Evolutionary conservation across 73 alveolate genomes (phyloP).

Genomic region (Paramecium bursaria): DNA sequence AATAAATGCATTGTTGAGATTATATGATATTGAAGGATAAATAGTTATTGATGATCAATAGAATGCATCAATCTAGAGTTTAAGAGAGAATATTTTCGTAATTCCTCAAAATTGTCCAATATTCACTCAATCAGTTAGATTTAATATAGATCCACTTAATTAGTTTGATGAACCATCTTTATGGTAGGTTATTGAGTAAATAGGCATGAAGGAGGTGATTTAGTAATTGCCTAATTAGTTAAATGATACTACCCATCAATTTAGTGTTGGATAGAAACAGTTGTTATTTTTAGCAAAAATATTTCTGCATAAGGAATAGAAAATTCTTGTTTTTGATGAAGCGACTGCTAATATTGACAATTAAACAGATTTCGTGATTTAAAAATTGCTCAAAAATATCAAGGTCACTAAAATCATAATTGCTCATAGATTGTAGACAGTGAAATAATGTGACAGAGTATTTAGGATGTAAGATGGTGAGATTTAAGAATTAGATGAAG

Average conservation of each 20-base stretch:
- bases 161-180: constrained; percentile 2
- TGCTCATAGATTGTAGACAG: constrained; percentile 21
- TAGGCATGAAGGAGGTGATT: neutral
- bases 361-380: constrained; percentile 12
- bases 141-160: constrained; percentile 57
- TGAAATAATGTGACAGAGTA: constrained; percentile 7
- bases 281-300: constrained; percentile 9
- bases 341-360: constrained; percentile 49
- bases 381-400: neutral
- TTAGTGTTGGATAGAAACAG: constrained; percentile 48
- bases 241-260: neutral
- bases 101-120: constrained; percentile 24
- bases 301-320: neutral
- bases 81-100: constrained; percentile 15
- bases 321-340: constrained; percentile 45
- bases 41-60: constrained; percentile 75
- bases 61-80: neutral
- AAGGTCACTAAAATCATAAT: constrained; percentile 32
- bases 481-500: neutral
- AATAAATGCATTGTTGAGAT: constrained; percentile 85
- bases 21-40: constrained; percentile 81
- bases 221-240: neutral
- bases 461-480: constrained; percentile 27
- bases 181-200: constrained; percentile 11
- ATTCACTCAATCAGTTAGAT: constrained; percentile 45